Evolutionary conservation across 1,284 basidiomycete genomes (phyloP).

Genomic region (Leccinum subfulvum): DNA sequence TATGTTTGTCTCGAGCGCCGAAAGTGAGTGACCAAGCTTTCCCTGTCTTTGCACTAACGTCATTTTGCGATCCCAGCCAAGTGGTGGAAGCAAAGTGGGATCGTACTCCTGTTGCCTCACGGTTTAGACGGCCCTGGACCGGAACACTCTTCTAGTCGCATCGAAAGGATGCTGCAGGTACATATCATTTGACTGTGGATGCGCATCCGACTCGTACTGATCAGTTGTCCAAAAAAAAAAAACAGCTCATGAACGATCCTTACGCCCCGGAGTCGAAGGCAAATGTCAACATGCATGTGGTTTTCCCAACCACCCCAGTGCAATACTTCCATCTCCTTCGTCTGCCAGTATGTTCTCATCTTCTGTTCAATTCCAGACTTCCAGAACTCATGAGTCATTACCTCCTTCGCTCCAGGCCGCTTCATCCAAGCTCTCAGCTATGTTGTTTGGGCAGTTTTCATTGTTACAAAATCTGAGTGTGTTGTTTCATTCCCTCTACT

Average conservation of each 20-base stretch:
- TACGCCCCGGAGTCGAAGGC: slow-evolving; percentile 40
- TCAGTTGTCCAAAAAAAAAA: not conserved
- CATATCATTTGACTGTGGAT: not conserved
- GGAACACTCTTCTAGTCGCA: slow-evolving; percentile 83
- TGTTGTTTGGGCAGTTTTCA: slow-evolving; percentile 35
- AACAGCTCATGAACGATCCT: slow-evolving; percentile 69
- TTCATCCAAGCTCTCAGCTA: slow-evolving; percentile 64
- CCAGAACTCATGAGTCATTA: not conserved
- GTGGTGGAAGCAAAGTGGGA: slow-evolving; percentile 90
- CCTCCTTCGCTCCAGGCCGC: slow-evolving; percentile 59
- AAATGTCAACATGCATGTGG: slow-evolving; percentile 79
- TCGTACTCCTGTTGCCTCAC: slow-evolving; percentile 84
- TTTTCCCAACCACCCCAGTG: slow-evolving; percentile 83
- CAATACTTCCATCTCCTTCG: slow-evolving; percentile 89
- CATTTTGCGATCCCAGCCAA: slow-evolving; percentile 59
- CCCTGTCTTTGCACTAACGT: not conserved
- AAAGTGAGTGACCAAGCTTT: slow-evolving; percentile 54
- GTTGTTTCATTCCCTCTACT: too few relatives aligned
- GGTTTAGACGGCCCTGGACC: slow-evolving; percentile 89
- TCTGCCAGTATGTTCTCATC: slow-evolving; percentile 56
- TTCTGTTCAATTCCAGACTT: not conserved
- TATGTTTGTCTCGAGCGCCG: slow-evolving; percentile 79
- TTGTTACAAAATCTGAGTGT: too few relatives aligned
- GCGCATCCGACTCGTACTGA: not conserved
- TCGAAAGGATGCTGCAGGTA: slow-evolving; percentile 86